phyloP scores from a whole-genome alignment of 306 rosid species.

The Prunus campanulata region DNA sequence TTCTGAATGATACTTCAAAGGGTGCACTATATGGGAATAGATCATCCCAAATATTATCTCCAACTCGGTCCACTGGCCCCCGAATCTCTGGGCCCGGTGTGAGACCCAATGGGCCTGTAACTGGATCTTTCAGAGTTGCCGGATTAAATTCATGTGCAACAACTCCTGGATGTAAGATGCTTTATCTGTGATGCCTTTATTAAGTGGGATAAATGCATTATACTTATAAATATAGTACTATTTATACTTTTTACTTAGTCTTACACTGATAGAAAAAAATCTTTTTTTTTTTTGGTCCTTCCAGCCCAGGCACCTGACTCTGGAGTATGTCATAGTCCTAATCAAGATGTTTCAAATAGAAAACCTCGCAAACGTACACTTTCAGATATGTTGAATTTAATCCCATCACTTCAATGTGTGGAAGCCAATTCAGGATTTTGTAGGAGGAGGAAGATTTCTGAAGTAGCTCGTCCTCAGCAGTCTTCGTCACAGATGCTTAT shows the following conservation, averaged over 20 bases:
- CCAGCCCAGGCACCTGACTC: slow-evolving; percentile 74
- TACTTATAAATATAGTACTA: background rate
- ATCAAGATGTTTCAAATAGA: slow-evolving; percentile 52
- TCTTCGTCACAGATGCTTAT: slow-evolving; percentile 47
- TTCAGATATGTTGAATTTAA: slow-evolving; percentile 67
- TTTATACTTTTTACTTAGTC: slow-evolving; percentile 1
- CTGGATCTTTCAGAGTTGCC: slow-evolving; percentile 56
- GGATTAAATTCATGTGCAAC: slow-evolving; percentile 62
- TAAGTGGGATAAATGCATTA: slow-evolving; percentile 14
- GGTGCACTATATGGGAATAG: slow-evolving; percentile 58
- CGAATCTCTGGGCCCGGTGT: slow-evolving; percentile 48
- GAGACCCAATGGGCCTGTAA: slow-evolving; percentile 55
- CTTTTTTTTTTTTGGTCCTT: slow-evolving; percentile 34
- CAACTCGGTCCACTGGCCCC: slow-evolving; percentile 52
- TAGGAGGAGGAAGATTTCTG: slow-evolving; percentile 69
- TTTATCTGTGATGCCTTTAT: slow-evolving; percentile 32
- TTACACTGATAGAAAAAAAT: slow-evolving; percentile 32
- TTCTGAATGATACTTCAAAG: slow-evolving; percentile 57
- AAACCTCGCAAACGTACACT: slow-evolving; percentile 71
- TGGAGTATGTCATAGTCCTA: slow-evolving; percentile 35
- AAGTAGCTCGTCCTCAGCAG: slow-evolving; percentile 37
- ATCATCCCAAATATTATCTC: slow-evolving; percentile 67
- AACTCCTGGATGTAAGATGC: slow-evolving; percentile 83
- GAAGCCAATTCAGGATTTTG: slow-evolving; percentile 39
- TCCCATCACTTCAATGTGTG: slow-evolving; percentile 80